phyloP scores from a whole-genome alignment of 2,329 filamentous ascomycete genomes.

The Mycosphaerella arachidis region DNA sequence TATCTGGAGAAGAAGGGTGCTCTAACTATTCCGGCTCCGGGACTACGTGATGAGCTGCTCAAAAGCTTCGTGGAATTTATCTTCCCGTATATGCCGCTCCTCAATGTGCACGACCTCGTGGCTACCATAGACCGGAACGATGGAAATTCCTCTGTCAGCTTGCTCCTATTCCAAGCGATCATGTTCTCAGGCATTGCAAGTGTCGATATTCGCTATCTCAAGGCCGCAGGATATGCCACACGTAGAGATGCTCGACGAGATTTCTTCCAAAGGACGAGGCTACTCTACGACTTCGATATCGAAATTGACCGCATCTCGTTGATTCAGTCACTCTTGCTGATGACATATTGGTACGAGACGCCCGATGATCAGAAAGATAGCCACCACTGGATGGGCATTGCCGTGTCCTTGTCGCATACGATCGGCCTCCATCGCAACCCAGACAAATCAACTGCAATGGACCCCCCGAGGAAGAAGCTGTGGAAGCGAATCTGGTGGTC shows the following conservation, averaged over 20 bases:
- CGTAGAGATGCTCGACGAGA: constrained; percentile 79
- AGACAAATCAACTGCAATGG: constrained; percentile 65
- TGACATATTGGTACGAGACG: constrained; percentile 98
- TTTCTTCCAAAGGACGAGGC: constrained; percentile 82
- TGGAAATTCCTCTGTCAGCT: constrained; percentile 67
- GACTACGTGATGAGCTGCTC: constrained; percentile 74
- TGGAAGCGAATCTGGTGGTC: constrained; percentile 99
- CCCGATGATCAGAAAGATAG: constrained; percentile 97
- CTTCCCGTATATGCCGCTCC: constrained; percentile 86
- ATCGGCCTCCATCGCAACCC: constrained; percentile 90
- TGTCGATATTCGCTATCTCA: constrained; percentile 72
- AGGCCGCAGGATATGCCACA: constrained; percentile 69
- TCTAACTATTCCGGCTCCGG: constrained; percentile 65
- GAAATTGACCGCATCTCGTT: constrained; percentile 84
- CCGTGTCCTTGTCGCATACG: constrained; percentile 85
- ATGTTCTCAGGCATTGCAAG: constrained; percentile 93
- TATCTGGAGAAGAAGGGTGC: constrained; percentile 84
- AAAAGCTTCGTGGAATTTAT: constrained; percentile 83
- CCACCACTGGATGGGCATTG: constrained; percentile 98
- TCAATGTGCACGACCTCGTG: constrained; percentile 63
- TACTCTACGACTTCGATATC: constrained; percentile 93
- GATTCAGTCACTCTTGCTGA: constrained; percentile 80
- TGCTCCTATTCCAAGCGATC: constrained; percentile 86
- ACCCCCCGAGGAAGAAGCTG: constrained; percentile 66
- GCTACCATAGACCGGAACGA: constrained; percentile 60